Base-by-base conservation (phyloP, 805 yeast genomes). In the Wickerhamomyces canadensis region DNA sequence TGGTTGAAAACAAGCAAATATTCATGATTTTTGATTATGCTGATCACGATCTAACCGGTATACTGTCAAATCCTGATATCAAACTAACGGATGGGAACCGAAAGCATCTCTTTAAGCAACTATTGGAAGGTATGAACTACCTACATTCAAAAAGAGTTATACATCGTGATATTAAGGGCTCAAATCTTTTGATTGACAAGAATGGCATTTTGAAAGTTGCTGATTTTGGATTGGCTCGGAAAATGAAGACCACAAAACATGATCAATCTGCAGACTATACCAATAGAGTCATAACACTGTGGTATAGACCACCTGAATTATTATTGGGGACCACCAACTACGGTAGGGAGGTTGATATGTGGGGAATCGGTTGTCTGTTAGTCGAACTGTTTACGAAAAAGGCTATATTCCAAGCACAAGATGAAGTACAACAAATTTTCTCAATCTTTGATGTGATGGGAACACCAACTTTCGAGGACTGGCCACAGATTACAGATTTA, bases 301-400 rank as follows among this genome's bases (percentile, higher is more conserved):
- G 98, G 98, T 91, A 93, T 58, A 73, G 98, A 41, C 98, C 98
- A 1, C 98, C 98, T 0, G 98, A 91, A 58, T 69, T 93, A 23
- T 64, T 93, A 27, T 61, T 93, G 40, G 98, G 98, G 1, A 79
- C 95, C 0, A 89, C 98, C 0, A 80, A 79, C 41, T 93, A 93
- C 60, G 93, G 89, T 0, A 64, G 87, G 28, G 96, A 85, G 50
- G 93, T 93, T 9, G 98, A 93, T 55, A 79, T 87, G 48, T 93
- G 98, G 98, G 96, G 98, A 0, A 80, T 87, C 43, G 98, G 98
- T 3, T 93, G 98, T 63, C 66, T 93, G 19, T 64, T 93, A 42
- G 72, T 87, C 19, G 98, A 93, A 57, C 59, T 93, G 27, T 87
- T 85, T 53, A 74, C 80, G 2, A 74, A 79, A 45, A 62, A 64